Percentiles rank a stretch among this genome's conserved stretches.
phyloP scores from a whole-genome alignment of 2,329 filamentous ascomycete genomes.

The Fusarium pseudocircinatum region DNA sequence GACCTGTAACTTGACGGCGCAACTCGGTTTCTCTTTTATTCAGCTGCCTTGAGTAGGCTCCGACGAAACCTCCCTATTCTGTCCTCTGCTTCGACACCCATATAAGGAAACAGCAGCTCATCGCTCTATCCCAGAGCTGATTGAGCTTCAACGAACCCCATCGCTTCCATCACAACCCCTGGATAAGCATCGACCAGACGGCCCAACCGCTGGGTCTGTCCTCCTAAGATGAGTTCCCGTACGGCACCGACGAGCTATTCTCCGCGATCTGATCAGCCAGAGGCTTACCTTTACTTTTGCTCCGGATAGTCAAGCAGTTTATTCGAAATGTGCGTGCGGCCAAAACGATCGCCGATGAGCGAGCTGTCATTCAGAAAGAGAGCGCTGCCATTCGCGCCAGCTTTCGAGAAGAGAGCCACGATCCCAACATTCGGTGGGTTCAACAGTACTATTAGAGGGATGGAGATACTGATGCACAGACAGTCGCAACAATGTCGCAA shows the following conservation, averaged over 20 bases:
- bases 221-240: conserved; percentile 54
- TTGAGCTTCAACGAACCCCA: conserved; percentile 33
- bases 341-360: conserved; percentile 98
- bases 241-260: conserved; percentile 32
- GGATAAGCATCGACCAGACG: conserved; percentile 44
- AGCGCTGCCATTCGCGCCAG: conserved; percentile 97
- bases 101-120: conserved; percentile 6
- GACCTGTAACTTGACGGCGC: conserved; percentile 36
- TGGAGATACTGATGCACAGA: conserved; percentile 27
- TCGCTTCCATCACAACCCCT: conserved; percentile 32
- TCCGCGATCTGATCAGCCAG: conserved; percentile 2
- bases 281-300: conserved; percentile 21
- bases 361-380: conserved; percentile 98
- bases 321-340: conserved; percentile 98
- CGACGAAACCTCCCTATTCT: conserved; percentile 8
- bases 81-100: neutral
- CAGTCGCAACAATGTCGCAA: conserved; percentile 98
- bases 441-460: neutral
- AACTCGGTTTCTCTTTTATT: conserved; percentile 35
- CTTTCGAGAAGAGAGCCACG: conserved; percentile 95
- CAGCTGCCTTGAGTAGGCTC: conserved; percentile 41
- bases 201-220: conserved; percentile 47
- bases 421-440: conserved; percentile 86
- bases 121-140: conserved; percentile 31
- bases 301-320: conserved; percentile 89